Evolutionary conservation across 2,329 filamentous ascomycete genomes (phyloP).

Genomic region (Fusarium ramigenum): DNA sequence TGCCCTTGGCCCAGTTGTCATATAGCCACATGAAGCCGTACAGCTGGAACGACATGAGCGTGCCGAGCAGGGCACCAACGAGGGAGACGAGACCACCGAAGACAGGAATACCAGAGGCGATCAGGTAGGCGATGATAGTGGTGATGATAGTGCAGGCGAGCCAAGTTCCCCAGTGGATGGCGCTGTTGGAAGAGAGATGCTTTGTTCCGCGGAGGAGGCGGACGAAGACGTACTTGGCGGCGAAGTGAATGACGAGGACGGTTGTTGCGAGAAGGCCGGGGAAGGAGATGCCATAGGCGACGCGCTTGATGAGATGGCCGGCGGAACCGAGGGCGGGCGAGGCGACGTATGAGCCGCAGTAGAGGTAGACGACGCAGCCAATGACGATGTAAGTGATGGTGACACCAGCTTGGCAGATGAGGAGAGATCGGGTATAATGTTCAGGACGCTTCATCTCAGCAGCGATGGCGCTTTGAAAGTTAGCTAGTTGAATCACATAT

Average conservation of each 20-base stretch:
- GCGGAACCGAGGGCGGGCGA: slow-evolving; percentile 59
- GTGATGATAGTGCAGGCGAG: slow-evolving; percentile 42
- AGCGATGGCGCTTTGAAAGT: slow-evolving; percentile 28
- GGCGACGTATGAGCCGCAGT: slow-evolving; percentile 57
- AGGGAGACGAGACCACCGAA: slow-evolving; percentile 44
- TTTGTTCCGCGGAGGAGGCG: slow-evolving; percentile 42
- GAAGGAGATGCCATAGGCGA: slow-evolving; percentile 53
- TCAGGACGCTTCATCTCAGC: slow-evolving; percentile 47
- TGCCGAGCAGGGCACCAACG: slow-evolving; percentile 44
- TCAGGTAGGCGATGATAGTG: slow-evolving; percentile 42
- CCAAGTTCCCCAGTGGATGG: slow-evolving; percentile 46
- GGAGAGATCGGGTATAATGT: slow-evolving; percentile 40
- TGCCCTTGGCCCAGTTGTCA: slow-evolving; percentile 40
- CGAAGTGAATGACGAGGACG: slow-evolving; percentile 41
- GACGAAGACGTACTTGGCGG: slow-evolving; percentile 32
- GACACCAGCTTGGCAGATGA: slow-evolving; percentile 42
- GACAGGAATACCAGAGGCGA: slow-evolving; percentile 38
- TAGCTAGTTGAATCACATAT: not conserved
- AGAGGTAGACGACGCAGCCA: slow-evolving; percentile 56
- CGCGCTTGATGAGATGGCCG: slow-evolving; percentile 53
- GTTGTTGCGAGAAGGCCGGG: slow-evolving; percentile 44
- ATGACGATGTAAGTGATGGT: slow-evolving; percentile 48
- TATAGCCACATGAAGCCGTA: slow-evolving; percentile 46
- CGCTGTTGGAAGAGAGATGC: slow-evolving; percentile 44
- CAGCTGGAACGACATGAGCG: slow-evolving; percentile 44